phyloP scores from a whole-genome alignment of 1,139 yeast genomes.

The Yamadazyma songkhlaensis region DNA sequence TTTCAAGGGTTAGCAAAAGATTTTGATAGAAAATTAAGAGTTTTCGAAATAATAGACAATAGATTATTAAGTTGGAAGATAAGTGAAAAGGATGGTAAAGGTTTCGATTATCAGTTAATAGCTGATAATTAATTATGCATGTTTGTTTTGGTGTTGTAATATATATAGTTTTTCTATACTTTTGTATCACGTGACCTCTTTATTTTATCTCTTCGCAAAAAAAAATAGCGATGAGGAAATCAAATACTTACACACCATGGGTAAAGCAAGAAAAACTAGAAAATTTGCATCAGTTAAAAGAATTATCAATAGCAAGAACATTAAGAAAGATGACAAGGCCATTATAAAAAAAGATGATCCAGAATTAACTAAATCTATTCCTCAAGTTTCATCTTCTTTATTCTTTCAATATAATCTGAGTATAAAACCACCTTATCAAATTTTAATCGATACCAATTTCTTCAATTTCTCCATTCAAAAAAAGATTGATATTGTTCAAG shows the following conservation, averaged over 20 bases:
- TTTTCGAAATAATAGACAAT: constrained; percentile 28
- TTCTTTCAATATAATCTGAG: constrained; percentile 94
- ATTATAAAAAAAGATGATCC: constrained; percentile 44
- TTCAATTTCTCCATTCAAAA: constrained; percentile 94
- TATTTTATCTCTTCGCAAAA: neutral
- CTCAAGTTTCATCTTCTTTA: constrained; percentile 93
- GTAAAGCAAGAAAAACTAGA: constrained; percentile 92
- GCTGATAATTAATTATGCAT: constrained; percentile 1
- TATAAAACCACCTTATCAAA: constrained; percentile 95
- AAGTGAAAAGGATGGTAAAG: constrained; percentile 23
- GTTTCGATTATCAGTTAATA: constrained; percentile 31
- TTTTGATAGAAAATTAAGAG: constrained; percentile 32
- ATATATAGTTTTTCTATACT: neutral
- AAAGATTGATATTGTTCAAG: constrained; percentile 87
- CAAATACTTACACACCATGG: constrained; percentile 49
- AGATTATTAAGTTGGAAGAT: constrained; percentile 41
- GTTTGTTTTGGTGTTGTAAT: constrained; percentile 4
- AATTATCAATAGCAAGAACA: constrained; percentile 69
- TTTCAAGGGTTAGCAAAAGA: constrained; percentile 32
- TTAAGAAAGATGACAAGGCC: constrained; percentile 38
- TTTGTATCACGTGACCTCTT: neutral
- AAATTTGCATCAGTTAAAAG: constrained; percentile 93
- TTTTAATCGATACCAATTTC: constrained; percentile 92
- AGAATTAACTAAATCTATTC: constrained; percentile 79
- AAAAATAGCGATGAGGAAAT: constrained; percentile 1